A percentile compares a stretch with the other conserved stretches of the same genome.
phyloP scores from a whole-genome alignment of 257 asterid species.

The Primulina eburnea region DNA sequence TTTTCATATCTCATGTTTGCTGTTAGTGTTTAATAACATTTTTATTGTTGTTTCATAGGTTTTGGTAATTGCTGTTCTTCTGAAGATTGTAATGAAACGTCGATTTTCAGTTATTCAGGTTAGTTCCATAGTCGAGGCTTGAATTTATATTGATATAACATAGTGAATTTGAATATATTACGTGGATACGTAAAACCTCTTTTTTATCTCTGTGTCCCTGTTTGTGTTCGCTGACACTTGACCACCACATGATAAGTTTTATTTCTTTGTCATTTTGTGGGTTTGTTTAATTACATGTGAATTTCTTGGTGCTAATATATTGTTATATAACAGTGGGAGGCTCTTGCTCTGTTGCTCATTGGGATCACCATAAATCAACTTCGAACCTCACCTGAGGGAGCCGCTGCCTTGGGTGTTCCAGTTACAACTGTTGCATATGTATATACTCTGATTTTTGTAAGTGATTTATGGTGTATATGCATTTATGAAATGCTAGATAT shows the following conservation, averaged over 20 bases:
- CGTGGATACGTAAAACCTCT: neutral
- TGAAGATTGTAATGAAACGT: slow-evolving; percentile 85
- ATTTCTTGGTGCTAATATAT: slow-evolving; percentile 21
- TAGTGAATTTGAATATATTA: too few relatives aligned
- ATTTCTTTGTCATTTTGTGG: neutral
- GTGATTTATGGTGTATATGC: slow-evolving; percentile 37
- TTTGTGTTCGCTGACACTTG: neutral
- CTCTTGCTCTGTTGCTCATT: slow-evolving; percentile 95
- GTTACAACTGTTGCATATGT: slow-evolving; percentile 79
- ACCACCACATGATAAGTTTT: neutral
- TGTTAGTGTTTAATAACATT: neutral
- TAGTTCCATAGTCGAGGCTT: slow-evolving; percentile 20
- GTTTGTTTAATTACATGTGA: slow-evolving; percentile 13
- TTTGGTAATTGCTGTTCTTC: slow-evolving; percentile 90
- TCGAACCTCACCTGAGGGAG: slow-evolving; percentile 76
- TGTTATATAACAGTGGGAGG: slow-evolving; percentile 77
- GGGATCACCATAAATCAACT: slow-evolving; percentile 95
- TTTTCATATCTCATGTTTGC: neutral
- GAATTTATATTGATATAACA: neutral
- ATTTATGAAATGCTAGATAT: slow-evolving; percentile 15
- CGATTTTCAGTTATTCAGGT: slow-evolving; percentile 95
- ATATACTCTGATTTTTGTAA: slow-evolving; percentile 87
- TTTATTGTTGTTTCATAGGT: slow-evolving; percentile 52
- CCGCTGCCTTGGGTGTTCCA: slow-evolving; percentile 81
- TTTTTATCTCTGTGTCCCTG: neutral